Evolutionary conservation across 2,329 filamentous ascomycete genomes (phyloP).

Genomic region (Cordyceps javanica): DNA sequence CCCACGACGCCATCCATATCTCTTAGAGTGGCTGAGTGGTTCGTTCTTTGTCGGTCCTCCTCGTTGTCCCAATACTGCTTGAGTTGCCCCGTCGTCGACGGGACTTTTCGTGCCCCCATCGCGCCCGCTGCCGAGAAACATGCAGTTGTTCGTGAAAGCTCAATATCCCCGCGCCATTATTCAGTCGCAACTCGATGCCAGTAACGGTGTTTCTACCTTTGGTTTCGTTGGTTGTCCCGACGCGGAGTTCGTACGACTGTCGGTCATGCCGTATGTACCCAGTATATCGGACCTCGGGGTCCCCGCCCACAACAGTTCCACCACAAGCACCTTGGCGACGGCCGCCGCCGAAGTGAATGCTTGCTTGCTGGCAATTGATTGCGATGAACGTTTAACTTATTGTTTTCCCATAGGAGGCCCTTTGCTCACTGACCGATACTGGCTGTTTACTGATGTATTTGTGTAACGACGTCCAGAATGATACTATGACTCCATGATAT

Average conservation of each 20-base stretch:
- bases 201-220: neutral
- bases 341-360: neutral
- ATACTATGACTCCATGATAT: too few relatives aligned
- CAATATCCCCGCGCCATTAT: neutral
- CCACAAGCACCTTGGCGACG: neutral
- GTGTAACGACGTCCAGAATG: too few relatives aligned
- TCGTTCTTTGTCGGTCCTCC: neutral
- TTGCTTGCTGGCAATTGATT: neutral
- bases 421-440: too few relatives aligned
- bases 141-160: neutral
- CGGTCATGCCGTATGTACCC: constrained; percentile 2
- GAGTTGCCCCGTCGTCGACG: neutral
- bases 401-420: too few relatives aligned
- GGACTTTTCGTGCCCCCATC: neutral
- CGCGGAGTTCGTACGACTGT: constrained; percentile 1
- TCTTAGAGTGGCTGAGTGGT: neutral
- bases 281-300: neutral
- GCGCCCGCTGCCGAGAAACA: neutral
- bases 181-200: neutral
- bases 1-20: neutral
- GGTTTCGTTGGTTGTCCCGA: neutral
- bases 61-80: neutral
- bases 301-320: neutral
- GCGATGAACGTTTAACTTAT: too few relatives aligned
- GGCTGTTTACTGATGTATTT: too few relatives aligned